Conservation (phyloP, 169 alveolate species). For the Theileria annulata region DNA sequence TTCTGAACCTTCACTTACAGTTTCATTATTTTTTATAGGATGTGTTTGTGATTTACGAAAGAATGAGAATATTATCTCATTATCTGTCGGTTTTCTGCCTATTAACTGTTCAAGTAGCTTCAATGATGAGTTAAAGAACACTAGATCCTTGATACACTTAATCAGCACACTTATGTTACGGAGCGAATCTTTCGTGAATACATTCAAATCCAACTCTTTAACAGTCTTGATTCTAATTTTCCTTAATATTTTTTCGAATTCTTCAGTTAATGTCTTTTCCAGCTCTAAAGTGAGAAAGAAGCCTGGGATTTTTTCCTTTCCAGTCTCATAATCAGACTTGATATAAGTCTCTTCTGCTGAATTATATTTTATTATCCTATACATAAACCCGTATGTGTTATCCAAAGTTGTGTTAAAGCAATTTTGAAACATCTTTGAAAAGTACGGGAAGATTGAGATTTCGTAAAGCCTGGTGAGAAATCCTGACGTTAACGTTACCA, state of each 20-base stretch:
- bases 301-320: background rate
- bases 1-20: background rate
- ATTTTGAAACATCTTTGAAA: conserved; percentile 25
- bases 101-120: conserved; percentile 19
- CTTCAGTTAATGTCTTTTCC: background rate
- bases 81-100: conserved; percentile 36
- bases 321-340: background rate
- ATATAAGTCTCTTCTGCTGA: background rate
- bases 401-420: conserved; percentile 5
- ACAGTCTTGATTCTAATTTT: background rate
- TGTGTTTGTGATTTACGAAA: conserved; percentile 23
- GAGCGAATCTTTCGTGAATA: conserved; percentile 8
- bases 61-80: conserved; percentile 43
- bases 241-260: background rate
- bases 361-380: background rate
- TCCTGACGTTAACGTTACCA: conserved; percentile 31
- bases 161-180: background rate
- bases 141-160: conserved; percentile 58
- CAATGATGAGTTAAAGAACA: conserved; percentile 18
- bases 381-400: conserved; percentile 45
- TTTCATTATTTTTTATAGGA: background rate
- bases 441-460: conserved; percentile 28
- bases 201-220: conserved; percentile 2
- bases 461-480: conserved; percentile 40
- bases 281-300: background rate